Conservation (phyloP, 306 rosid species). For the Leucaena leucocephala region DNA sequence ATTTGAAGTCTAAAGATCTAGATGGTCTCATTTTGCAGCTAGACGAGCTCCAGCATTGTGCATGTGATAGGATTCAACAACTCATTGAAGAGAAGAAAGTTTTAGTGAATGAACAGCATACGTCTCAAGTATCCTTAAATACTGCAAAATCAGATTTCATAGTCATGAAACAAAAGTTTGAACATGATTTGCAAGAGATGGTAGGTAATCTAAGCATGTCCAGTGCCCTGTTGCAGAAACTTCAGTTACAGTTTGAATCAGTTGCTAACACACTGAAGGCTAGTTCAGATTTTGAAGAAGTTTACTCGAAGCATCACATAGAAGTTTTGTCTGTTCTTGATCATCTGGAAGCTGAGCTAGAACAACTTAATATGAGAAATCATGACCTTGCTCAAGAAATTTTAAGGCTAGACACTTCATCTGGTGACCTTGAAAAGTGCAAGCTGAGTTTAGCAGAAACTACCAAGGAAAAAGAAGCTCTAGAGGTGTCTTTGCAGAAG, state of each 20-base stretch:
- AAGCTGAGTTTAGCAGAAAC: conserved; percentile 53
- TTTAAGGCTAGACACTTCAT: conserved; percentile 46
- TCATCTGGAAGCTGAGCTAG: conserved; percentile 71
- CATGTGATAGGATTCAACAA: conserved; percentile 57
- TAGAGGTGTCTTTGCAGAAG: conserved; percentile 54
- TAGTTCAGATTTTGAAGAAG: conserved; percentile 66
- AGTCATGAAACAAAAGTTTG: conserved; percentile 66
- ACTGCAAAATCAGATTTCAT: conserved; percentile 59
- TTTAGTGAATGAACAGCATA: conserved; percentile 57
- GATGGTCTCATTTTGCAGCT: conserved; percentile 55
- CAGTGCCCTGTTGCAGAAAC: conserved; percentile 59
- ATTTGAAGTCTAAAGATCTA: conserved; percentile 53
- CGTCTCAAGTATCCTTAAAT: conserved; percentile 56
- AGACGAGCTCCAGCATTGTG: conserved; percentile 66
- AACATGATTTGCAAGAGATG: conserved; percentile 50
- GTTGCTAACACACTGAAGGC: conserved; percentile 54
- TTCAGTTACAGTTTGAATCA: conserved; percentile 67
- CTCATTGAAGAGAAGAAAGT: conserved; percentile 69
- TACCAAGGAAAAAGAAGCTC: conserved; percentile 62
- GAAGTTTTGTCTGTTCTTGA: conserved; percentile 63
- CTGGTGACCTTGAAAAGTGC: conserved; percentile 60
- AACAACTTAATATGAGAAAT: conserved; percentile 65
- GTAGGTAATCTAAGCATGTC: conserved; percentile 57
- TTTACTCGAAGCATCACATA: conserved; percentile 56
- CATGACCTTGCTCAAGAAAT: conserved; percentile 68